Percentiles rank a stretch among this genome's conserved stretches.
Conservation (phyloP, 257 asterid species). For the Nicotiana tomentosiformis region DNA sequence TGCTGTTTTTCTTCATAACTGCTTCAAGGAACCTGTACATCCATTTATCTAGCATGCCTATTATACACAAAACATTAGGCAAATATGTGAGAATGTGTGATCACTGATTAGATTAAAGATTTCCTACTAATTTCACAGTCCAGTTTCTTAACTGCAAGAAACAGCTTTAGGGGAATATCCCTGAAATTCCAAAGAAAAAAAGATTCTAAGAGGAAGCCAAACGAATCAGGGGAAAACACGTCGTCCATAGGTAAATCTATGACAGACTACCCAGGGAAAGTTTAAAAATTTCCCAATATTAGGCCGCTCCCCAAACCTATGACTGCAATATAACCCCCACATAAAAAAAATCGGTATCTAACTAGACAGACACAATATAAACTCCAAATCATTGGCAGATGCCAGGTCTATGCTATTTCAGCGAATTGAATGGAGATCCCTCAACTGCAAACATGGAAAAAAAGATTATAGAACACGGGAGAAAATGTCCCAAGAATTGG, state of each 20-base stretch:
- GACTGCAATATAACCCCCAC: not conserved
- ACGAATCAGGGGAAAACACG: not conserved
- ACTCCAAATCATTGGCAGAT: not conserved
- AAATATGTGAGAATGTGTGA: not conserved
- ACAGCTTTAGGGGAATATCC: not conserved
- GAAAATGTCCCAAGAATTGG: not conserved
- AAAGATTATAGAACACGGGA: not conserved
- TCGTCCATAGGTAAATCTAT: not conserved
- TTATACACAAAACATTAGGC: not conserved
- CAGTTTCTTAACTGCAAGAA: not conserved
- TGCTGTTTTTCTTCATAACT: conserved; percentile 50
- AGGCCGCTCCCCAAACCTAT: not conserved
- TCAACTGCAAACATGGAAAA: not conserved
- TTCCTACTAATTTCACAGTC: not conserved
- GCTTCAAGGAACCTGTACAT: conserved; percentile 72
- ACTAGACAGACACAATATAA: not conserved
- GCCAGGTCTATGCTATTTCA: not conserved
- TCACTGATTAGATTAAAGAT: not conserved
- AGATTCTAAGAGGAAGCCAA: not conserved
- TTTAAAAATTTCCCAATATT: not conserved
- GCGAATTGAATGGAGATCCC: not conserved
- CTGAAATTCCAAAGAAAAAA: not conserved
- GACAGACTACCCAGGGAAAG: not conserved
- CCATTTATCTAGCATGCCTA: conserved; percentile 98
- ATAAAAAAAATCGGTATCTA: not conserved